Base-by-base conservation (phyloP, 2,329 filamentous ascomycete species). In the Claviceps paspali region DNA sequence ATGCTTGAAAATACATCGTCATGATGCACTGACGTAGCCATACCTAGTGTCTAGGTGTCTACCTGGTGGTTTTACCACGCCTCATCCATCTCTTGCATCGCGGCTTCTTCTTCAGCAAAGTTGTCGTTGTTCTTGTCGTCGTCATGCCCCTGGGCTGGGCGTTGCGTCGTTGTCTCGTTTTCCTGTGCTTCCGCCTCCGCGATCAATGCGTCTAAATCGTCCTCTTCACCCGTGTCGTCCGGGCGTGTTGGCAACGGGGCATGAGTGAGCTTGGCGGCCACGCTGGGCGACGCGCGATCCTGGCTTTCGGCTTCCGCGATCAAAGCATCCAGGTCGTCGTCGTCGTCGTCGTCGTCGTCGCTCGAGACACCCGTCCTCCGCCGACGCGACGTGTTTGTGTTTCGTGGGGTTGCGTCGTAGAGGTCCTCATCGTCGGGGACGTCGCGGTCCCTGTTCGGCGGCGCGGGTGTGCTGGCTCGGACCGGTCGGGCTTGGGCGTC, bases 21-120 rank as follows among this genome's bases (percentile, higher is more conserved):
- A n/a, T n/a, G n/a, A n/a, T n/a, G n/a, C n/a, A n/a, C n/a, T n/a
- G n/a, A n/a, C n/a, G n/a, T n/a, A n/a, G n/a, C n/a, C n/a, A n/a
- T 22, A 5, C 21, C 21, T 8, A 22, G 5, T 22, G 21, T 5
- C 5, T 22, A 22, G 8, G 21, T 8, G 8, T 22, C 21, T 6
- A 23, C n/a, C 27, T 35, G 34, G 8, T 27, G 2, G 1, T 14
- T 15, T n/a, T 19, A 38, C 36, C 66, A 73, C 18, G 71, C 43
- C 0, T 63, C 69, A 29, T 70, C 68, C 67, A 75, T 71, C 44
- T 73, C 73, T 27, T 68, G 73, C 73, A 85, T 77, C 1, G 70
- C 76, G 41, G 75, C 78, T 55, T 80, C 73, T 11, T 80, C 76
- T 38, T 77, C 76, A 1, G 65, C 69, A 51, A 71, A 76, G 18